These are phyloP conservation scores for Ziziphus jujuba DNA, from an alignment of 306 rosid genomes.

Conservation along the genomic window DNA sequence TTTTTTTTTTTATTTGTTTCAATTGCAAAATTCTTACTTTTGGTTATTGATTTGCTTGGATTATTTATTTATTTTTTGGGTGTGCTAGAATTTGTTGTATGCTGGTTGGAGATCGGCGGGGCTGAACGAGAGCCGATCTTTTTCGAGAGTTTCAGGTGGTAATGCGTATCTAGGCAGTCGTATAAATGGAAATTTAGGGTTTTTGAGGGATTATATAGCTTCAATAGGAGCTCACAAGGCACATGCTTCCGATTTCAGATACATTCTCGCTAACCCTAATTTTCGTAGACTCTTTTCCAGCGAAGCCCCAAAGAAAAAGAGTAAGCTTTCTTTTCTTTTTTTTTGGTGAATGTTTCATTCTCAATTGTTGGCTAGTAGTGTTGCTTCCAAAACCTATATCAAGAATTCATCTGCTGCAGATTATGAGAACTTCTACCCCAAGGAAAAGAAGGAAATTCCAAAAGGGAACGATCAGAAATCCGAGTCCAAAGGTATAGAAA, in stretches of 20 bases:
- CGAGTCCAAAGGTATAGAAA: slow-evolving; percentile 93
- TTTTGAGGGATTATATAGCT: slow-evolving; percentile 53
- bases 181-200: slow-evolving; percentile 55
- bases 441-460: slow-evolving; percentile 81
- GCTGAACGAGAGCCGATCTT: slow-evolving; percentile 31
- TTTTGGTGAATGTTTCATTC: neutral
- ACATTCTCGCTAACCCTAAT: slow-evolving; percentile 59
- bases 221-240: slow-evolving; percentile 43
- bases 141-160: slow-evolving; percentile 30
- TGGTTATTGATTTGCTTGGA: neutral
- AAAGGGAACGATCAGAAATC: slow-evolving; percentile 69
- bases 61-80: slow-evolving; percentile 6
- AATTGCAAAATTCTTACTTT: neutral
- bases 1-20: no score
- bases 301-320: slow-evolving; percentile 85
- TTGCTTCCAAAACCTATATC: neutral
- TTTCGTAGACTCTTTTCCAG: slow-evolving; percentile 62
- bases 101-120: slow-evolving; percentile 50
- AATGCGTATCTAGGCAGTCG: slow-evolving; percentile 40
- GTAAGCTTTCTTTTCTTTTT: slow-evolving; percentile 37
- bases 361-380: neutral
- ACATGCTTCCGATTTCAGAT: slow-evolving; percentile 42
- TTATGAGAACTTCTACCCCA: slow-evolving; percentile 85
- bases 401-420: slow-evolving; percentile 41
- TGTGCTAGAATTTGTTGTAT: slow-evolving; percentile 45